phyloP scores from a whole-genome alignment of 2,329 filamentous ascomycete species.

The Colletotrichum trifolii region DNA sequence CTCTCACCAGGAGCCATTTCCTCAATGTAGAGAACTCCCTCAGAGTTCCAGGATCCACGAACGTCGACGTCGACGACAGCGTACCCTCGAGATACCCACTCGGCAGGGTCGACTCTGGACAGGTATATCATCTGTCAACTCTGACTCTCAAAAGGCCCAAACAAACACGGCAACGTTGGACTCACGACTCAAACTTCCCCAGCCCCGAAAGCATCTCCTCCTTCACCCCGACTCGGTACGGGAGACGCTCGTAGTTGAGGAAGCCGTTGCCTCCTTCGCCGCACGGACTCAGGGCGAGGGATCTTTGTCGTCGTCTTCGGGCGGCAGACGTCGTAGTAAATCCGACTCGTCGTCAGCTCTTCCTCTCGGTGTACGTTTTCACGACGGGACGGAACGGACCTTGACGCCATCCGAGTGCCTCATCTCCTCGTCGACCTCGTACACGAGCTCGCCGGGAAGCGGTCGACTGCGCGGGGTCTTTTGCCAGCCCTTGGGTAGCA shows the following conservation, averaged over 20 bases:
- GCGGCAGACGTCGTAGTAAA: slow-evolving; percentile 58
- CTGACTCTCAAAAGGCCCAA: background rate
- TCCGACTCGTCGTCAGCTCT: background rate
- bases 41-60: slow-evolving; percentile 40
- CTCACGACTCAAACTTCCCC: slow-evolving; percentile 43
- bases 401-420: slow-evolving; percentile 4
- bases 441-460: background rate
- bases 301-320: slow-evolving; percentile 44
- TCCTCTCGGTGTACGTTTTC: background rate
- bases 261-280: slow-evolving; percentile 57
- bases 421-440: slow-evolving; percentile 4
- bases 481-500: background rate
- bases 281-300: slow-evolving; percentile 55
- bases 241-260: slow-evolving; percentile 48
- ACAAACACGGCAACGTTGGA: background rate
- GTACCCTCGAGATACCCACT: slow-evolving; percentile 43
- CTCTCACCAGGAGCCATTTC: background rate
- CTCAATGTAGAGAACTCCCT: slow-evolving; percentile 36
- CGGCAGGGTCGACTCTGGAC: slow-evolving; percentile 40
- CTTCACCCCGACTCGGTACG: slow-evolving; percentile 50
- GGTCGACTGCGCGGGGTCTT: background rate
- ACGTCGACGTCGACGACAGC: slow-evolving; percentile 43
- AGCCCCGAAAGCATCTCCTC: slow-evolving; percentile 35
- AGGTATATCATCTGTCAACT: background rate
- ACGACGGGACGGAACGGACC: background rate